Conservation (phyloP, 768 basidiomycete species). For the Roridomyces roridus region DNA sequence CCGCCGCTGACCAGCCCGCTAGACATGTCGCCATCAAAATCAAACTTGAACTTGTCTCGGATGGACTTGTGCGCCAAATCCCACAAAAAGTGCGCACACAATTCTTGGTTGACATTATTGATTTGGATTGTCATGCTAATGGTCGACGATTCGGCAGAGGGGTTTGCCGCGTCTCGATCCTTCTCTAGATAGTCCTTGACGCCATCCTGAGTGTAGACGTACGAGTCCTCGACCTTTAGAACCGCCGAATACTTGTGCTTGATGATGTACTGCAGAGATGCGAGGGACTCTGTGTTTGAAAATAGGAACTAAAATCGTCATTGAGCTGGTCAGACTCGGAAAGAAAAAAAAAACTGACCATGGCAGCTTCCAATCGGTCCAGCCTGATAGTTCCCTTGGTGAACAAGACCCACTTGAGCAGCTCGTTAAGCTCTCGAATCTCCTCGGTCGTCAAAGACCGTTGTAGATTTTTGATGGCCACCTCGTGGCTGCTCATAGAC, state of each 20-base stretch:
- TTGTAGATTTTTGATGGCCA: not conserved
- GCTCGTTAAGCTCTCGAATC: constrained; percentile 1
- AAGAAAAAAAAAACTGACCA: not conserved
- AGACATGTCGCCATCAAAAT: not conserved
- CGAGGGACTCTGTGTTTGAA: not conserved
- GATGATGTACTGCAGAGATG: not conserved
- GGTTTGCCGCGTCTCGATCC: not conserved
- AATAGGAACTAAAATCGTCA: not conserved
- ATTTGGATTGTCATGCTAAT: constrained; percentile 24
- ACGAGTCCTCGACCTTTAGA: not conserved
- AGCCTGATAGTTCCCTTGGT: not conserved
- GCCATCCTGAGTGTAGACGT: not conserved
- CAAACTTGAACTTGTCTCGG: constrained; percentile 1
- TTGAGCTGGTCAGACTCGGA: not conserved
- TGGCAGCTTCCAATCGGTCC: constrained; percentile 1
- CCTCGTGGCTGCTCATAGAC: constrained; percentile 1
- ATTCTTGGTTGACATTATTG: not conserved
- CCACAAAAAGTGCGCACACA: not conserved
- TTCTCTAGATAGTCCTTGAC: not conserved
- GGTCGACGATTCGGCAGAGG: constrained; percentile 8
- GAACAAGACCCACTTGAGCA: not conserved
- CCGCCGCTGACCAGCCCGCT: not conserved
- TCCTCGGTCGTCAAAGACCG: not conserved
- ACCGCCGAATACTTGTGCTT: not conserved
- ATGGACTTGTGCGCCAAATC: not conserved